phyloP scores from a whole-genome alignment of 1,139 yeast species.

The Taphrina flavorubra region DNA sequence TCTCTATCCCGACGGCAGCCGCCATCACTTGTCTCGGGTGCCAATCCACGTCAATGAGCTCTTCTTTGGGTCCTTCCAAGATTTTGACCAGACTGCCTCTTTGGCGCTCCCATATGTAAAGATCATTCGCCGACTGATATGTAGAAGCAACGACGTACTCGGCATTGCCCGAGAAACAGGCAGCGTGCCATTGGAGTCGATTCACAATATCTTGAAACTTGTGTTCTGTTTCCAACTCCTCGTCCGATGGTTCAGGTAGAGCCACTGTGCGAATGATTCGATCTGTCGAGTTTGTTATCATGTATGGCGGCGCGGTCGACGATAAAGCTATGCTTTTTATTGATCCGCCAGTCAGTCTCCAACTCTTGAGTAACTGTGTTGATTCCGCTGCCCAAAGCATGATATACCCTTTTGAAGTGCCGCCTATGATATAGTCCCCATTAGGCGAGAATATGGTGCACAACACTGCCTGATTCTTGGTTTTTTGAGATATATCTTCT shows the following conservation, averaged over 20 bases:
- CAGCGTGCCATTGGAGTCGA: constrained; percentile 85
- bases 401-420: constrained; percentile 81
- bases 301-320: constrained; percentile 63
- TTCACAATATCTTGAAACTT: constrained; percentile 91
- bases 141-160: constrained; percentile 90
- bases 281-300: constrained; percentile 83
- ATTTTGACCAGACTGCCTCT: constrained; percentile 88
- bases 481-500: constrained; percentile 47
- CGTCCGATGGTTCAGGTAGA: constrained; percentile 44
- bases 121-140: constrained; percentile 82
- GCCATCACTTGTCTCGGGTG: constrained; percentile 75
- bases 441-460: constrained; percentile 54
- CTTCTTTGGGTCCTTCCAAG: constrained; percentile 89
- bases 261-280: constrained; percentile 73
- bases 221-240: constrained; percentile 66
- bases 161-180: constrained; percentile 72
- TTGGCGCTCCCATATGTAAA: constrained; percentile 91
- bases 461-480: constrained; percentile 51
- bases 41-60: constrained; percentile 78
- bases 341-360: constrained; percentile 68
- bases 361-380: constrained; percentile 56
- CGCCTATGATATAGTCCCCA: constrained; percentile 66
- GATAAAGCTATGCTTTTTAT: constrained; percentile 74
- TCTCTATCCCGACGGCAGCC: constrained; percentile 86
- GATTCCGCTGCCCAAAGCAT: constrained; percentile 55